phyloP scores from a whole-genome alignment of 1,284 basidiomycete species.

The Pseudozyma tsukubaensis region DNA sequence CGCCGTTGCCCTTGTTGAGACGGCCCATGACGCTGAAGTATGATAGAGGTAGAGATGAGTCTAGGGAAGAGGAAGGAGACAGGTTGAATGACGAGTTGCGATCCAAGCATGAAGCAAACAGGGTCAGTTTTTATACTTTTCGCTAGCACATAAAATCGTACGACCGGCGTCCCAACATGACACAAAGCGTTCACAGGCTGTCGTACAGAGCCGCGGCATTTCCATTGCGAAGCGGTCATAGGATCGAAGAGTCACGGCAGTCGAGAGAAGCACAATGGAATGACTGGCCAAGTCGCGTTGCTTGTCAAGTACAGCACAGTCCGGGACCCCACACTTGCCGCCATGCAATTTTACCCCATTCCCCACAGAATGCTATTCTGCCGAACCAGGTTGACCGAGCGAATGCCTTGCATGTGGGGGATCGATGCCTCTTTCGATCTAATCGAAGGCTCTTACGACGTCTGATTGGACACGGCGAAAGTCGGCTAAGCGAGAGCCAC shows the following conservation, averaged over 20 bases:
- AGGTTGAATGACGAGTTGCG: background rate
- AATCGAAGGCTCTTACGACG: too few species aligned
- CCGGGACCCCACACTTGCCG: constrained; percentile 18
- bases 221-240: background rate
- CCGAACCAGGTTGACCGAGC: constrained; percentile 3
- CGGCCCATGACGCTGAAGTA: constrained; percentile 21
- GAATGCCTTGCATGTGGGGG: constrained; percentile 1
- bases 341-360: constrained; percentile 21
- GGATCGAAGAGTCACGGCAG: background rate
- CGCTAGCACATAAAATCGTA: too few species aligned
- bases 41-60: background rate
- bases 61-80: background rate
- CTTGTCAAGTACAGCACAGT: background rate
- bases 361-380: background rate
- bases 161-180: background rate
- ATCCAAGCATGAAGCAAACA: background rate
- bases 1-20: constrained; percentile 27
- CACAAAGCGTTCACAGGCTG: background rate
- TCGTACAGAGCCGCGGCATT: background rate
- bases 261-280: background rate
- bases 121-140: background rate
- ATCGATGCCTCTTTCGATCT: too few species aligned
- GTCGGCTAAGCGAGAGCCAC: too few species aligned
- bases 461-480: too few species aligned
- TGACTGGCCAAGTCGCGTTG: background rate